These are phyloP conservation scores for Teratosphaeria destructans DNA, from an alignment of 2,329 filamentous ascomycete genomes.

Conservation along the genomic window DNA sequence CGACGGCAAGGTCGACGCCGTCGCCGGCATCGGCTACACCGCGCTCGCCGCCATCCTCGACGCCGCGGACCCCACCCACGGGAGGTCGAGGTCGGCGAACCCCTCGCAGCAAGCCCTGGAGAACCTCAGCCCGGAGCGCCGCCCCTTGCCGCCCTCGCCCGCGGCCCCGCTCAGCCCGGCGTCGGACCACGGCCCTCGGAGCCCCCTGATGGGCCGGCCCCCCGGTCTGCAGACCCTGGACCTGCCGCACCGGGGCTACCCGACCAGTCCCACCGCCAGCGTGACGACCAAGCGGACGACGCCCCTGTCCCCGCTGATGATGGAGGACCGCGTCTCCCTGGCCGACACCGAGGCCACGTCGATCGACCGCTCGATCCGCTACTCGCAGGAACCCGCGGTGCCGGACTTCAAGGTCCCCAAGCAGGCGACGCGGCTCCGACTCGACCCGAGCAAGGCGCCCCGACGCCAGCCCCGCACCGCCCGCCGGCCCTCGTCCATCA, in stretches of 20 bases:
- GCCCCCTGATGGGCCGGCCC: neutral
- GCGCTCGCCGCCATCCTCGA: neutral
- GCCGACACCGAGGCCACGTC: neutral
- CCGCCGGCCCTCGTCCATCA: conserved; percentile 19
- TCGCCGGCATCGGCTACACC: neutral
- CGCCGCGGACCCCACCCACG: neutral
- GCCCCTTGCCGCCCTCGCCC: neutral
- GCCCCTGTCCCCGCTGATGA: neutral
- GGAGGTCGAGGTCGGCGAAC: neutral
- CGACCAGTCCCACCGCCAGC: neutral
- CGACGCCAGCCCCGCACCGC: conserved; percentile 7
- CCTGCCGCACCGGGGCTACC: neutral
- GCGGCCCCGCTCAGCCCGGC: neutral
- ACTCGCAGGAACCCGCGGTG: conserved; percentile 2
- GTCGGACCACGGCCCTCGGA: neutral
- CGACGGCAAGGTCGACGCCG: neutral
- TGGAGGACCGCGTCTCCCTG: neutral
- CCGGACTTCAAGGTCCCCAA: conserved; percentile 31
- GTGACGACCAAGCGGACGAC: neutral
- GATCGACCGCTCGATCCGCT: neutral
- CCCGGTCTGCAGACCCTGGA: neutral
- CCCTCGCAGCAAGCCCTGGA: neutral
- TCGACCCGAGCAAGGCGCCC: conserved; percentile 14
- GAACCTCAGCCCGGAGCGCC: neutral
- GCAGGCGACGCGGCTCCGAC: conserved; percentile 41